These are phyloP conservation scores for Neurospora sp. DNA, from an alignment of 495 filamentous ascomycete genomes.

Conservation along the genomic window DNA sequence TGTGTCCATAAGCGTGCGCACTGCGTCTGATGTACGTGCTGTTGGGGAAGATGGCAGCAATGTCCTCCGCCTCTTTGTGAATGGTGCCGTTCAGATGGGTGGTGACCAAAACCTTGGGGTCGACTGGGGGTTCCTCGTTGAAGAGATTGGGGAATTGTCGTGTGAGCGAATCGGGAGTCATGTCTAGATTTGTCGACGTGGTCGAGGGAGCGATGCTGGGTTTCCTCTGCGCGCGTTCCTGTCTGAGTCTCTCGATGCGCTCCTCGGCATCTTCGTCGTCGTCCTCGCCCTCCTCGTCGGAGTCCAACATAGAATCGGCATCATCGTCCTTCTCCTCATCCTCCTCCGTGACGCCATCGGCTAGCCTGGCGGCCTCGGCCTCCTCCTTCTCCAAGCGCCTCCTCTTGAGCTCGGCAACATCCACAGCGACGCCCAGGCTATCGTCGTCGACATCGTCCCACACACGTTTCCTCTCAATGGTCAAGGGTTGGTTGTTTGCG, in stretches of 20 bases:
- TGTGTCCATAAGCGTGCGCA: slow-evolving; percentile 67
- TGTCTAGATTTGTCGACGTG: slow-evolving; percentile 58
- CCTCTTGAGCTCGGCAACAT: slow-evolving; percentile 67
- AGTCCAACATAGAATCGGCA: slow-evolving; percentile 63
- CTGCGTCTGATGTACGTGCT: slow-evolving; percentile 73
- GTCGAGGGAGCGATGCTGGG: slow-evolving; percentile 48
- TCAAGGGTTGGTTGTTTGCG: slow-evolving; percentile 68
- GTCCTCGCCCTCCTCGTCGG: slow-evolving; percentile 35
- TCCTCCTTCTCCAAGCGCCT: slow-evolving; percentile 57
- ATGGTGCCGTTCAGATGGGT: slow-evolving; percentile 77
- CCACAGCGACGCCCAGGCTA: slow-evolving; percentile 62
- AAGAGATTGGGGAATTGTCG: slow-evolving; percentile 79
- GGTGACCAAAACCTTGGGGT: slow-evolving; percentile 80
- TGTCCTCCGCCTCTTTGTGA: slow-evolving; percentile 66
- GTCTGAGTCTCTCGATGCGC: slow-evolving; percentile 27
- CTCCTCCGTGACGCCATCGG: slow-evolving; percentile 33
- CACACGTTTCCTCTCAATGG: slow-evolving; percentile 78
- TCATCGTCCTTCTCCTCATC: slow-evolving; percentile 45
- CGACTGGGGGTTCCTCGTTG: slow-evolving; percentile 44
- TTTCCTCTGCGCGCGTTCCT: slow-evolving; percentile 43
- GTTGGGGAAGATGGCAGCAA: slow-evolving; percentile 78
- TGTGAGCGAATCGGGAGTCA: slow-evolving; percentile 58
- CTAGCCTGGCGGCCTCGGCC: slow-evolving; percentile 33
- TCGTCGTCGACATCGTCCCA: slow-evolving; percentile 90
- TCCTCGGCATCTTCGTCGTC: slow-evolving; percentile 35